These are phyloP conservation scores for Nidula microcarpa DNA, from an alignment of 768 basidiomycete species.

Conservation along the genomic window DNA sequence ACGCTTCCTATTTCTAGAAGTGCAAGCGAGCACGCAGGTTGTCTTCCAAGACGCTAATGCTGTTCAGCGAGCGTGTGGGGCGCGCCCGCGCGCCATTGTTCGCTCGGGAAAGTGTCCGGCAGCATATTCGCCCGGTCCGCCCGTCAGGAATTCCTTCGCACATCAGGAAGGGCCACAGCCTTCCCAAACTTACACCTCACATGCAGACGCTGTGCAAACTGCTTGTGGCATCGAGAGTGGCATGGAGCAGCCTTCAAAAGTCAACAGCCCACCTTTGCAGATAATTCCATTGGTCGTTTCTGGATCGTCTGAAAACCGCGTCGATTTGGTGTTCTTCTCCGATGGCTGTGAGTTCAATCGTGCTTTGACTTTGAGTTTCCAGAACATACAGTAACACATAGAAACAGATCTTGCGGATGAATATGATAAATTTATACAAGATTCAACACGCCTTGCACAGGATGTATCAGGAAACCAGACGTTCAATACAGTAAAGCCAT, in stretches of 20 bases:
- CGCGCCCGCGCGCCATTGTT: too few relatives aligned
- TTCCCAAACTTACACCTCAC: background rate
- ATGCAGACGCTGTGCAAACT: background rate
- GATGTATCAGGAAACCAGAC: constrained; percentile 75
- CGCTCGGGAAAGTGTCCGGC: too few relatives aligned
- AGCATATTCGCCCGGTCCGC: too few relatives aligned
- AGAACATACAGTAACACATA: background rate
- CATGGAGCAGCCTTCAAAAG: background rate
- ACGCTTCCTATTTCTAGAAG: too few relatives aligned
- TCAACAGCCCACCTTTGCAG: constrained; percentile 40
- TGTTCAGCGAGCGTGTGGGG: too few relatives aligned
- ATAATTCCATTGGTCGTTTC: constrained; percentile 56
- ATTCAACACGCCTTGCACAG: constrained; percentile 61
- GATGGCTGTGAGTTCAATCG: constrained; percentile 62
- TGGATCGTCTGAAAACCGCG: constrained; percentile 61
- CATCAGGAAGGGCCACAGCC: too few relatives aligned
- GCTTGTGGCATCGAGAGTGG: background rate
- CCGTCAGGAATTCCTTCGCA: too few relatives aligned
- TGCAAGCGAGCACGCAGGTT: too few relatives aligned
- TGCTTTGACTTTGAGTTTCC: background rate
- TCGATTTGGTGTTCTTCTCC: constrained; percentile 74
- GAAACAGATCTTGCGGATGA: constrained; percentile 52
- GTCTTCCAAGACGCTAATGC: too few relatives aligned
- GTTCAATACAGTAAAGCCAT: constrained; percentile 69
- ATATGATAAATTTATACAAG: constrained; percentile 58